These are phyloP conservation scores for Aspergillus viridinutans DNA, from an alignment of 2,329 filamentous ascomycete genomes.

Conservation along the genomic window DNA sequence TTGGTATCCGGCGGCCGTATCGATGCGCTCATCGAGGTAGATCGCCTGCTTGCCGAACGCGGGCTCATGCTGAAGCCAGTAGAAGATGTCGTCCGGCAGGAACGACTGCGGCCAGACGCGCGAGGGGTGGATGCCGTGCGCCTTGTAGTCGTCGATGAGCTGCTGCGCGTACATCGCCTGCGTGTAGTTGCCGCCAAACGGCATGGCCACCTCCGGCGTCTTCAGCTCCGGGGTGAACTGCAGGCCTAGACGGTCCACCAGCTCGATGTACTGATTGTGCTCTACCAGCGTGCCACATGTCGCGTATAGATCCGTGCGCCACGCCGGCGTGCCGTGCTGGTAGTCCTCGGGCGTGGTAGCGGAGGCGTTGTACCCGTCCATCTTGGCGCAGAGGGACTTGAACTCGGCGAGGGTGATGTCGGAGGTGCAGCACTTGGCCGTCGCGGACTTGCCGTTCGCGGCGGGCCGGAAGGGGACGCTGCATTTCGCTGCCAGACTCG, in stretches of 20 bases:
- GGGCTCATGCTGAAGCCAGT: slow-evolving; percentile 16
- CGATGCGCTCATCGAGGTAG: slow-evolving; percentile 16
- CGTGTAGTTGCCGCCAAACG: slow-evolving; percentile 16
- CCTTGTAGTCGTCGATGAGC: slow-evolving; percentile 19
- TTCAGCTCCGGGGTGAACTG: slow-evolving; percentile 19
- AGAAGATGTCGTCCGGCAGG: slow-evolving; percentile 15
- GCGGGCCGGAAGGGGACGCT: slow-evolving; percentile 14
- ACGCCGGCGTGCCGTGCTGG: slow-evolving; percentile 14
- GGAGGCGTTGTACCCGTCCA: slow-evolving; percentile 15
- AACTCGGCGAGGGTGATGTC: slow-evolving; percentile 18
- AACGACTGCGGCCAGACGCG: slow-evolving; percentile 20
- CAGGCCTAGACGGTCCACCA: slow-evolving; percentile 13
- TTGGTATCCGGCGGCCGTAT: slow-evolving; percentile 11
- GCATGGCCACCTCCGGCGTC: slow-evolving; percentile 13
- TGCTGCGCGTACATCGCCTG: slow-evolving; percentile 18
- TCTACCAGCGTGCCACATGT: slow-evolving; percentile 14
- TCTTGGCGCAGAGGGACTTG: slow-evolving; percentile 18
- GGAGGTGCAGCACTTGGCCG: slow-evolving; percentile 16
- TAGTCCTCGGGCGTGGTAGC: slow-evolving; percentile 17
- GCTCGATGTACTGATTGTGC: slow-evolving; percentile 15
- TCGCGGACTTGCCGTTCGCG: slow-evolving; percentile 2
- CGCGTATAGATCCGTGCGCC: slow-evolving; percentile 15
- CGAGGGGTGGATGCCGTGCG: slow-evolving; percentile 9
- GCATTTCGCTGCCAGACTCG: slow-evolving; percentile 16
- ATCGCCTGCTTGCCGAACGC: slow-evolving; percentile 16